phyloP scores from a whole-genome alignment of 164 flowering plant species.

The Vitis riparia region DNA sequence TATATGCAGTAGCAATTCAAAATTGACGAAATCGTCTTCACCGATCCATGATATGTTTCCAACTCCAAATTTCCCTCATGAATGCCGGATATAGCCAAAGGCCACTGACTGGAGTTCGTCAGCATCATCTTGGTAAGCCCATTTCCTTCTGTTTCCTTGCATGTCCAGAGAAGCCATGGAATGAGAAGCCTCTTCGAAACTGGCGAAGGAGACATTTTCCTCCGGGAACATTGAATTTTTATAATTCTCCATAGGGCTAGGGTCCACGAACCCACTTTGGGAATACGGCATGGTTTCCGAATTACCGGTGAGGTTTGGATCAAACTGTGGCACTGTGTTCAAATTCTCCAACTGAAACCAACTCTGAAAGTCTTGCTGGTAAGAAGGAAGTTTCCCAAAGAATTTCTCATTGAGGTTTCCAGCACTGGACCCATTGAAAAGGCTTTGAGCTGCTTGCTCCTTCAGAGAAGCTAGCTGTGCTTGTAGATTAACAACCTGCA shows the following conservation, averaged over 20 bases:
- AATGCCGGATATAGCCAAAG: slow-evolving; percentile 53
- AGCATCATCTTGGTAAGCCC: slow-evolving; percentile 49
- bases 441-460: slow-evolving; percentile 66
- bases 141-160: slow-evolving; percentile 45
- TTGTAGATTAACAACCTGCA: slow-evolving; percentile 78
- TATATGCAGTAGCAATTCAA: slow-evolving; percentile 23
- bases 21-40: slow-evolving; percentile 21
- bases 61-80: slow-evolving; percentile 16
- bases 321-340: slow-evolving; percentile 27
- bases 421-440: slow-evolving; percentile 24
- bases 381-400: slow-evolving; percentile 26
- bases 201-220: slow-evolving; percentile 34
- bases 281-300: slow-evolving; percentile 12
- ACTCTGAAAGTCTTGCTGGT: slow-evolving; percentile 45
- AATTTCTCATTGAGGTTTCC: slow-evolving; percentile 40
- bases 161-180: slow-evolving; percentile 52
- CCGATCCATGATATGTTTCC: neutral
- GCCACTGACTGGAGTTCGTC: slow-evolving; percentile 70
- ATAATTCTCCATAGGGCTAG: slow-evolving; percentile 25
- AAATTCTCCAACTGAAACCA: slow-evolving; percentile 41
- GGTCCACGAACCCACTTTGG: slow-evolving; percentile 25
- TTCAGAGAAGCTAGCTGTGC: slow-evolving; percentile 73
- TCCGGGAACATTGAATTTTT: slow-evolving; percentile 29
- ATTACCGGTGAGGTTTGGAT: slow-evolving; percentile 13
- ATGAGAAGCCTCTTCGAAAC: slow-evolving; percentile 44